Evolutionary conservation across 148 eudicot species (phyloP), one percentile per base, ranked within the genome.

Genomic region (Linanthus parryae): DNA sequence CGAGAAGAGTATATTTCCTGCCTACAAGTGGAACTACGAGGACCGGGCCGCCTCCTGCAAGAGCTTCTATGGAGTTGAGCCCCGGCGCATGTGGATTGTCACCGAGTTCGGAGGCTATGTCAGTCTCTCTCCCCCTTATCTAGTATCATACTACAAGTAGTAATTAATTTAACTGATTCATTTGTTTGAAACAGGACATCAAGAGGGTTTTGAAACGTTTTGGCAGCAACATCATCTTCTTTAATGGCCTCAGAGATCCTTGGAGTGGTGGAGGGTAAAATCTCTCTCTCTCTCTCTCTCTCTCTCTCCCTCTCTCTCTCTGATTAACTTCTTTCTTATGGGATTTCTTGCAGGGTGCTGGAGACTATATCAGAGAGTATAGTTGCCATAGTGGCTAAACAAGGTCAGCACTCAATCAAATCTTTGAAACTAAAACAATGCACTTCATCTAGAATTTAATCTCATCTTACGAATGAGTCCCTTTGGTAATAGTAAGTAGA

Each of bases 181-280:
- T 28, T 8, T 29, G 1, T n/a, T 24, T 48, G 27, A 25, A 12
- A 42, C 62, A 84, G 95, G 74, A 83, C 56, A 80, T 80, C 37
- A 25, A 67, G 2, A 76, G 77, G 45, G 88, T 72, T 27, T 56
- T 85, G 34, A 73, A 69, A 66, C 52, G 63, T 9, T 78, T 70
- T 44, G 83, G 76, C 7, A 78, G 83, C 65, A 78, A 78, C 36
- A 70, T 78, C 17, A 73, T 78, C 51, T 78, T 78, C 65, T 78
- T 73, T 45, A 78, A 78, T 67, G 79, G 79, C 24, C 44, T 73
- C 27, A 64, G 79, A 56, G 83, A 78, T 56, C 83, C 83, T 8
- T 78, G 79, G 83, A 89, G 97, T 64, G 87, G 83, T 57, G 95
- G 87, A 65, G 97, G 95, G 78, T 79, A 68, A 9, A n/a, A 27